A percentile compares a stretch with the other conserved stretches of the same genome.
These are phyloP conservation scores for Cutaneotrichosporon cavernicola DNA, from an alignment of 1,284 basidiomycete genomes.

Conservation along the genomic window DNA sequence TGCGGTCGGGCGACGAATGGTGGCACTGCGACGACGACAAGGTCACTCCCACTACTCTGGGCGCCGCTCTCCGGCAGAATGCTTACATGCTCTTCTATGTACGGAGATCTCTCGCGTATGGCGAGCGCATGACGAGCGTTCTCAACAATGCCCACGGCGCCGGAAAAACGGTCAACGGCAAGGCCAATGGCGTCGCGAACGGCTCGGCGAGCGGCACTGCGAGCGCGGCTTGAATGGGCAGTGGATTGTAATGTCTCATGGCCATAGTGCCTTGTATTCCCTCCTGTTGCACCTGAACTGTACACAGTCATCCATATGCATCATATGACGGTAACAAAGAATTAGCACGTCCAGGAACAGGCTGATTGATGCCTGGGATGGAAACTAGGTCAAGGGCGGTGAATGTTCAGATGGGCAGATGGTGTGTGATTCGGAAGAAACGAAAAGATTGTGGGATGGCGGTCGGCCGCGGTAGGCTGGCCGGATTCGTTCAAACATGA, in stretches of 20 bases:
- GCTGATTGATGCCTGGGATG: background rate
- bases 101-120: slow-evolving; percentile 76
- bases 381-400: background rate
- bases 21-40: slow-evolving; percentile 94
- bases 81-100: slow-evolving; percentile 94
- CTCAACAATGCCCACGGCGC: slow-evolving; percentile 17
- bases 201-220: slow-evolving; percentile 6
- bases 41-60: slow-evolving; percentile 68
- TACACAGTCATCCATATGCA: background rate
- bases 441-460: background rate
- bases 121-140: slow-evolving; percentile 26
- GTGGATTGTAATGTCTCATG: background rate
- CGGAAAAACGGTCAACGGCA: slow-evolving; percentile 19
- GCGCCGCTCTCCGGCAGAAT: slow-evolving; percentile 65
- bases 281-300: slow-evolving; percentile 2
- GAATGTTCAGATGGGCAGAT: background rate
- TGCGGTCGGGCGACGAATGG: slow-evolving; percentile 63
- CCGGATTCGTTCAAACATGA: background rate
- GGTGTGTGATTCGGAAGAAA: background rate
- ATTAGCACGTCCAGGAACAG: background rate
- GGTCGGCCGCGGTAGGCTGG: background rate
- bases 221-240: background rate
- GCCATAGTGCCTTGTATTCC: background rate
- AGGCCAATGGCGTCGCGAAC: slow-evolving; percentile 11
- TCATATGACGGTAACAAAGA: background rate